Conservation (phyloP, 1,284 basidiomycete genomes). For the Paramarasmius palmivorus region DNA sequence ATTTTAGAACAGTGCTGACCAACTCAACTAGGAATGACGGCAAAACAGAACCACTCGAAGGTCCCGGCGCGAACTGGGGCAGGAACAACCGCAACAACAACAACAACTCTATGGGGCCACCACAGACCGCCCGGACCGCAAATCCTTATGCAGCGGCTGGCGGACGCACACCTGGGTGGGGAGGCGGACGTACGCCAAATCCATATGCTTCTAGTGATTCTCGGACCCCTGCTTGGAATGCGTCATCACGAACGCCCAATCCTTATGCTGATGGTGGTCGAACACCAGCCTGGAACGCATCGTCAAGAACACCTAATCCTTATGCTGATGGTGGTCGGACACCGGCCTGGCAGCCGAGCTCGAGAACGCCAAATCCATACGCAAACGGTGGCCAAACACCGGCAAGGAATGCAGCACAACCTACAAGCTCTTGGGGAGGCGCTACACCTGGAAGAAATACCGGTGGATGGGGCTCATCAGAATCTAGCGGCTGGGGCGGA, state of each 20-base stretch:
- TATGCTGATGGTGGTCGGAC: conserved; percentile 53
- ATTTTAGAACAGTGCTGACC: not conserved
- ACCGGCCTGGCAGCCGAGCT: conserved; percentile 53
- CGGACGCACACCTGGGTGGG: conserved; percentile 63
- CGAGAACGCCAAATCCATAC: conserved; percentile 64
- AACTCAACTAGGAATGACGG: conserved; percentile 50
- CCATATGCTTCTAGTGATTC: conserved; percentile 54
- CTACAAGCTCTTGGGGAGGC: conserved; percentile 11
- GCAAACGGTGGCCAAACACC: conserved; percentile 19
- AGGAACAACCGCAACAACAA: conserved; percentile 7
- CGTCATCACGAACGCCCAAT: conserved; percentile 67
- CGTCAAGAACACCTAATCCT: conserved; percentile 61
- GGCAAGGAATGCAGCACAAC: conserved; percentile 4
- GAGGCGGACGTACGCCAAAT: conserved; percentile 61
- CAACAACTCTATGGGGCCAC: conserved; percentile 17
- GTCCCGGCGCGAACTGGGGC: conserved; percentile 17
- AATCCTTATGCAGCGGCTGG: conserved; percentile 50
- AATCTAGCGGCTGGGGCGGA: conserved; percentile 31
- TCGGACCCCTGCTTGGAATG: conserved; percentile 61
- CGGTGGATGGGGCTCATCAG: conserved; percentile 23
- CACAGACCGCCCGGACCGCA: conserved; percentile 8
- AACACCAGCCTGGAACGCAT: conserved; percentile 60
- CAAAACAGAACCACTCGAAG: conserved; percentile 44
- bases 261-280: conserved; percentile 60
- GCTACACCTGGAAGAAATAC: conserved; percentile 15